Percentiles rank a stretch among this genome's conserved stretches.
These are phyloP conservation scores for Cytospora mali DNA, from an alignment of 2,329 filamentous ascomycete genomes.

Conservation along the genomic window DNA sequence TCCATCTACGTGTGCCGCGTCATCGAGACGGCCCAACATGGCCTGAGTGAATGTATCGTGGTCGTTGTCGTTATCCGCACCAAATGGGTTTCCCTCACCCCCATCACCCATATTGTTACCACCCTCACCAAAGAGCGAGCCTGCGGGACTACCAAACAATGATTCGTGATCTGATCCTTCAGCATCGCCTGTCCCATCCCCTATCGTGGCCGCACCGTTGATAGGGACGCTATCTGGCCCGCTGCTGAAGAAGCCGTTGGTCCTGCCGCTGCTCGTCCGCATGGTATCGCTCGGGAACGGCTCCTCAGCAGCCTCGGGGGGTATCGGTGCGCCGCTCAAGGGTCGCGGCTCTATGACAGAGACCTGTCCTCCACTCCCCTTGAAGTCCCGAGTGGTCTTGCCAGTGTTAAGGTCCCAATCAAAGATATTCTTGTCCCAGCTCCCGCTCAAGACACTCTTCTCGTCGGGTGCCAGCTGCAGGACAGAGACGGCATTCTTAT, in stretches of 20 bases:
- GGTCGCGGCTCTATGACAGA: slow-evolving; percentile 86
- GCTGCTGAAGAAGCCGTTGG: slow-evolving; percentile 56
- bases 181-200: slow-evolving; percentile 54
- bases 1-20: slow-evolving; percentile 44
- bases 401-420: slow-evolving; percentile 97
- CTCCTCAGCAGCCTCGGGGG: slow-evolving; percentile 68
- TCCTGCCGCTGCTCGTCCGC: slow-evolving; percentile 71
- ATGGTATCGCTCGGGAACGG: slow-evolving; percentile 67
- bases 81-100: slow-evolving; percentile 61
- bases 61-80: slow-evolving; percentile 81
- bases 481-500: slow-evolving; percentile 90
- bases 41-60: slow-evolving; percentile 62
- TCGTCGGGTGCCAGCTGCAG: slow-evolving; percentile 83
- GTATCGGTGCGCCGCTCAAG: slow-evolving; percentile 72
- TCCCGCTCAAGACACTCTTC: slow-evolving; percentile 83
- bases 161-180: slow-evolving; percentile 75
- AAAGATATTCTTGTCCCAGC: slow-evolving; percentile 92
- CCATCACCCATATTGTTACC: slow-evolving; percentile 36
- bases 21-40: slow-evolving; percentile 55
- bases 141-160: slow-evolving; percentile 78
- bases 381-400: slow-evolving; percentile 72
- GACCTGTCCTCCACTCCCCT: slow-evolving; percentile 79
- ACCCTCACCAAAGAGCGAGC: slow-evolving; percentile 86
- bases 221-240: slow-evolving; percentile 32
- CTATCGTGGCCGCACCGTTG: slow-evolving; percentile 39